These are phyloP conservation scores for Mycena vitilis DNA, from an alignment of 768 basidiomycete species.

Conservation along the genomic window DNA sequence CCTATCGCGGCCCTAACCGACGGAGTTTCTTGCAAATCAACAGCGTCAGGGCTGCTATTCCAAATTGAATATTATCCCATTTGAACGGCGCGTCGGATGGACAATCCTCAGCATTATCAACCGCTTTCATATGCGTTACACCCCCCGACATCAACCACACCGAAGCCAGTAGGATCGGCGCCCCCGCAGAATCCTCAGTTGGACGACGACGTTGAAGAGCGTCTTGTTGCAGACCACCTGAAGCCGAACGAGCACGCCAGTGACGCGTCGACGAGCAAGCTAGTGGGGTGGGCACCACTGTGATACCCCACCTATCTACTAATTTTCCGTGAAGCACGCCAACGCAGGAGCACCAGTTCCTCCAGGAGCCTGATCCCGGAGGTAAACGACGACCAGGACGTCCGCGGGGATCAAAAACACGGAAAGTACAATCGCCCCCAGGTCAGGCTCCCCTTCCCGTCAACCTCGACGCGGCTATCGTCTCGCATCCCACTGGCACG, in stretches of 20 bases:
- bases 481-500: constrained; percentile 23
- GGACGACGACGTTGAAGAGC: constrained; percentile 82
- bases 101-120: constrained; percentile 85
- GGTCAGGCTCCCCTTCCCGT: background rate
- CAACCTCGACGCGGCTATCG: constrained; percentile 23
- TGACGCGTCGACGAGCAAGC: constrained; percentile 49
- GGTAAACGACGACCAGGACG: constrained; percentile 81
- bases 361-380: constrained; percentile 49
- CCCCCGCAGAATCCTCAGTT: constrained; percentile 34
- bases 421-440: constrained; percentile 53
- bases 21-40: constrained; percentile 13
- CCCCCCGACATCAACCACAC: constrained; percentile 58
- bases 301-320: background rate
- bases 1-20: constrained; percentile 18
- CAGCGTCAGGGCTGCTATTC: constrained; percentile 20
- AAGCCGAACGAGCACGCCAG: constrained; percentile 58
- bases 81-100: constrained; percentile 48
- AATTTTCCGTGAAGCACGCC: constrained; percentile 16
- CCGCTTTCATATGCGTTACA: constrained; percentile 83
- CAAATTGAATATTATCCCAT: constrained; percentile 21
- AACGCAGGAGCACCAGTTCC: constrained; percentile 36
- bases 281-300: constrained; percentile 41
- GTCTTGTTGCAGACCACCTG: constrained; percentile 77
- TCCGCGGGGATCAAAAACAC: constrained; percentile 83
- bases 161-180: constrained; percentile 39